These are phyloP conservation scores for Colletotrichum karsti DNA, from an alignment of 2,329 filamentous ascomycete genomes.

Conservation along the genomic window DNA sequence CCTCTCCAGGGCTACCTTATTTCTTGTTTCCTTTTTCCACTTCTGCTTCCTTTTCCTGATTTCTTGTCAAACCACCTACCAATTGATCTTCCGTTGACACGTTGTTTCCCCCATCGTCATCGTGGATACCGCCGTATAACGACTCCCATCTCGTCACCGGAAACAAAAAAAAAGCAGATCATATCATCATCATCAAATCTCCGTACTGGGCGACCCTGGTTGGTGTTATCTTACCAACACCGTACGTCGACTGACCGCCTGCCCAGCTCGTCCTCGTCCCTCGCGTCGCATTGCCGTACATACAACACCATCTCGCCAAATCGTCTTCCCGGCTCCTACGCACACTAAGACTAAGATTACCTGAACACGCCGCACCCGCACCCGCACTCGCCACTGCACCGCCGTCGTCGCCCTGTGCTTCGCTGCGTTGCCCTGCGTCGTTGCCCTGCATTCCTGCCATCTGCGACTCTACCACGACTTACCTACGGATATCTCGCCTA, in stretches of 20 bases:
- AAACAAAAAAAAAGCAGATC: background rate
- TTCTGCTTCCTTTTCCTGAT: background rate
- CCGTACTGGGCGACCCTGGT: background rate
- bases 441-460: background rate
- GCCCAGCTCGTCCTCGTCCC: background rate
- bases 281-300: background rate
- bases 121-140: background rate
- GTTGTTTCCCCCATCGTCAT: background rate
- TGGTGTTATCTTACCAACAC: background rate
- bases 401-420: background rate
- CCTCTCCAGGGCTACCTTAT: background rate
- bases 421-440: background rate
- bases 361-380: background rate
- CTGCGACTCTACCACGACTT: background rate
- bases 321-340: background rate
- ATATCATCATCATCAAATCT: slow-evolving; percentile 5
- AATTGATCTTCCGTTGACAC: background rate
- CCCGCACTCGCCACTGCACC: background rate
- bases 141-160: background rate
- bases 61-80: background rate
- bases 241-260: background rate
- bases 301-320: background rate
- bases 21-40: background rate
- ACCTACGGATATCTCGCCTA: too few relatives aligned
- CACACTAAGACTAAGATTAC: too few relatives aligned